Evolutionary conservation across 495 filamentous ascomycete species (phyloP), one percentile per base, ranked within the genome.

Genomic region (Xylaria palmicola): DNA sequence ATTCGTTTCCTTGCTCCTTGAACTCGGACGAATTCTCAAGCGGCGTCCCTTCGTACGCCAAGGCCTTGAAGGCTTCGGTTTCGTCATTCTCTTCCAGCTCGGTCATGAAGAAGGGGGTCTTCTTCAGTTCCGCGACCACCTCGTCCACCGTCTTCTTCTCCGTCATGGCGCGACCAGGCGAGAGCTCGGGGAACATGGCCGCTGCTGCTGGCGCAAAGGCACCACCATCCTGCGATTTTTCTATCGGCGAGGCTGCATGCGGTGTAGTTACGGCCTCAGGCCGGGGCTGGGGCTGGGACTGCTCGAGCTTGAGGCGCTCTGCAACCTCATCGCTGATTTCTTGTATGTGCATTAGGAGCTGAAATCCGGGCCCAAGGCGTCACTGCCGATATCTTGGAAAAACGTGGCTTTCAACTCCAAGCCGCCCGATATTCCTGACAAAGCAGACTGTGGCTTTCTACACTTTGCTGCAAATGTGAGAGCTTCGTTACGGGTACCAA

Each of bases 71-170:
- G 0, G 95, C 94, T 66, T 96, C 91, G 7, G 97, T 79, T 60
- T 88, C 85, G 44, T 86, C 71, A 69, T 96, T 97, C 62, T 93
- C 88, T 62, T 91, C 89, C 10, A 97, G 83, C 62, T 88, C 83
- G 6, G 90, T 97, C 94, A 98, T 98, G 78, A 98, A 98, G 29
- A 98, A 79, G 6, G 95, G 94, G 12, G 85, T 86, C 65, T 86
- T 84, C 69, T 92, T 92, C 74, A 97, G 79, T 64, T 92, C 87
- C 24, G 81, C 79, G 22, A 89, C 70, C 12, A 94, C 77, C 62
- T 95, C 89, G 37, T 90, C 87, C 1, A 84, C 79, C 3, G 87
- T 85, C 71, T 90, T 83, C 60, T 82, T 81, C 19, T 78, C 74
- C 29, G 85, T 75, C 39, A 83, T 79, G 4, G 84, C 84, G 76